phyloP scores from a whole-genome alignment of 2,329 filamentous ascomycete genomes.

The Fusarium succisae region DNA sequence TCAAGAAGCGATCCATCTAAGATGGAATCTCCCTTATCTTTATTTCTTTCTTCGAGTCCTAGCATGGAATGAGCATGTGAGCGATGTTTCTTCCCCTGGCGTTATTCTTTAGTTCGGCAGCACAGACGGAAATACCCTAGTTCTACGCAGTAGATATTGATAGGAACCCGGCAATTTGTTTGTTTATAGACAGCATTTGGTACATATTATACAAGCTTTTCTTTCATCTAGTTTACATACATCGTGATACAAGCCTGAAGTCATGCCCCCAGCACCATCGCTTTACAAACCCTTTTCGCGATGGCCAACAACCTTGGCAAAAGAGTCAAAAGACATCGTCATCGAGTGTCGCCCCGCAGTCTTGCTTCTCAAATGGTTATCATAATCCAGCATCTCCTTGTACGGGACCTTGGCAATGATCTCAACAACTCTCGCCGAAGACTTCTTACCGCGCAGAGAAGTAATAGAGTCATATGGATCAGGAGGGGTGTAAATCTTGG shows the following conservation, averaged over 20 bases:
- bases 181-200: not conserved
- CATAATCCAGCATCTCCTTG: conserved; percentile 96
- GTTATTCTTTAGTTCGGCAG: not conserved
- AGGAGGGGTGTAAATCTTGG: conserved; percentile 84
- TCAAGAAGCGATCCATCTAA: conserved; percentile 53
- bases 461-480: conserved; percentile 78
- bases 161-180: not conserved
- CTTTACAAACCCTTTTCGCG: conserved; percentile 60
- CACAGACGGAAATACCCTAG: conserved; percentile 7
- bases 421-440: conserved; percentile 61
- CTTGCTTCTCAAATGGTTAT: conserved; percentile 87
- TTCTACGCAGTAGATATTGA: not conserved
- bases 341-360: conserved; percentile 80
- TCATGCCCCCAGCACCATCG: not conserved
- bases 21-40: not conserved
- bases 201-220: conserved; percentile 3
- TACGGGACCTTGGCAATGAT: conserved; percentile 90
- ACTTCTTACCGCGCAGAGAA: conserved; percentile 64
- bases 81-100: conserved; percentile 5
- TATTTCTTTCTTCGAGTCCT: not conserved
- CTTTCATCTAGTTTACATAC: conserved; percentile 11
- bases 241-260: not conserved
- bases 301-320: conserved; percentile 63
- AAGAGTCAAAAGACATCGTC: conserved; percentile 67
- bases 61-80: not conserved